Conservation (phyloP, 2,329 filamentous ascomycete genomes). For the Xylaria arbuscula region DNA sequence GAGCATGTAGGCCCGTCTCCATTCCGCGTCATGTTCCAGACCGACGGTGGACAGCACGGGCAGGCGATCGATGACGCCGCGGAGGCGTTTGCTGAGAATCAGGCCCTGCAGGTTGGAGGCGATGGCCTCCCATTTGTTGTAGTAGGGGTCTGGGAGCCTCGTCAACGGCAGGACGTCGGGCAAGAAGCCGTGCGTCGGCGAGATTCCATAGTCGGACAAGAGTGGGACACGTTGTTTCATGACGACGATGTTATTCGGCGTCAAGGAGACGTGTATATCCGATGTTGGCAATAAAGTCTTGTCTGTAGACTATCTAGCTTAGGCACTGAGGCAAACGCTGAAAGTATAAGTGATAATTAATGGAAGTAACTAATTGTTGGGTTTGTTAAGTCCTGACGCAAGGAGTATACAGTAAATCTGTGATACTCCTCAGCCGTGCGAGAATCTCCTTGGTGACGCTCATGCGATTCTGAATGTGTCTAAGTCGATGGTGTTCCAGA, state of each 20-base stretch:
- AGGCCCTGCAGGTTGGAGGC: conserved; percentile 86
- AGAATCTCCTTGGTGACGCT: conserved; percentile 50
- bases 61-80: conserved; percentile 80
- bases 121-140: conserved; percentile 92
- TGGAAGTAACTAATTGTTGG: conserved; percentile 27
- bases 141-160: conserved; percentile 87
- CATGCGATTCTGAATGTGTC: conserved; percentile 50
- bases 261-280: conserved; percentile 3
- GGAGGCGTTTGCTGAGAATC: conserved; percentile 84
- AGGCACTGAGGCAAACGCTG: not conserved
- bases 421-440: conserved; percentile 73
- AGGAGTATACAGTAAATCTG: conserved; percentile 71
- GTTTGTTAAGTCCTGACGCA: conserved; percentile 65
- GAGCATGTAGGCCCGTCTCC: conserved; percentile 91
- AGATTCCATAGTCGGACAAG: conserved; percentile 83
- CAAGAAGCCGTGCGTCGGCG: conserved; percentile 84
- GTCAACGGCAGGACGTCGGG: conserved; percentile 83
- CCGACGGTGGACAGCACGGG: conserved; percentile 85
- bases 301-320: conserved; percentile 1
- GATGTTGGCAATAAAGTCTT: not conserved
- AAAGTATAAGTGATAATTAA: not conserved
- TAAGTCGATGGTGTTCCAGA: conserved; percentile 11
- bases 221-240: conserved; percentile 71
- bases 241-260: conserved; percentile 39
- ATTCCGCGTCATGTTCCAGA: conserved; percentile 86